Conservation (phyloP, 1,284 basidiomycete genomes). For the Cryptococcus sp. region DNA sequence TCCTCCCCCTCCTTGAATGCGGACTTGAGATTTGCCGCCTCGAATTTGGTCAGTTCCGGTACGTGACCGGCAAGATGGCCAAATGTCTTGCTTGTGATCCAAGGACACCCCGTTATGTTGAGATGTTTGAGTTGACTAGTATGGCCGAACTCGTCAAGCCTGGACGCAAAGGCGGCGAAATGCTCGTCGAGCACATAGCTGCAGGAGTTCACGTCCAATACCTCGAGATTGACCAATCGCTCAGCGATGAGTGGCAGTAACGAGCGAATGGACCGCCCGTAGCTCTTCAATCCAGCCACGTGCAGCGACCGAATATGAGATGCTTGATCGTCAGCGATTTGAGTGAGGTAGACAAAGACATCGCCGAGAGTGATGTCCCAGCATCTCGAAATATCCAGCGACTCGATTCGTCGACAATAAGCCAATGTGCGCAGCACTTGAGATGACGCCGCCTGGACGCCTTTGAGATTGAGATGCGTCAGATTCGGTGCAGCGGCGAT, state of each 20-base stretch:
- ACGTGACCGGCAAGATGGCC: constrained; percentile 69
- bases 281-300: constrained; percentile 65
- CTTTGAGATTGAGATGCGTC: constrained; percentile 65
- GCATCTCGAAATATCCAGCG: constrained; percentile 75
- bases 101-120: constrained; percentile 69
- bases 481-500: constrained; percentile 69
- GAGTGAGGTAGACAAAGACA: constrained; percentile 51
- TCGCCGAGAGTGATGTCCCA: constrained; percentile 67
- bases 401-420: constrained; percentile 61
- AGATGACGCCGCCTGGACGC: constrained; percentile 67
- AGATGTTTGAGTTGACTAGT: constrained; percentile 66
- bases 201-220: constrained; percentile 77
- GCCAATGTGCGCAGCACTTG: constrained; percentile 70
- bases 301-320: constrained; percentile 53
- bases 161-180: constrained; percentile 66
- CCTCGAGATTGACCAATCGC: constrained; percentile 69
- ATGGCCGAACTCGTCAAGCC: constrained; percentile 11
- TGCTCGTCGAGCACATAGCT: constrained; percentile 71
- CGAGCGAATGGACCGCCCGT: constrained; percentile 56
- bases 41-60: constrained; percentile 75
- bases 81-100: constrained; percentile 73
- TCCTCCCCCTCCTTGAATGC: constrained; percentile 18
- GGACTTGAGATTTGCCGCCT: constrained; percentile 68
- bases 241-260: constrained; percentile 64
- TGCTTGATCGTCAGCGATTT: constrained; percentile 21